Conservation (phyloP, 2,329 filamentous ascomycete genomes). For the Monascus ruber region DNA sequence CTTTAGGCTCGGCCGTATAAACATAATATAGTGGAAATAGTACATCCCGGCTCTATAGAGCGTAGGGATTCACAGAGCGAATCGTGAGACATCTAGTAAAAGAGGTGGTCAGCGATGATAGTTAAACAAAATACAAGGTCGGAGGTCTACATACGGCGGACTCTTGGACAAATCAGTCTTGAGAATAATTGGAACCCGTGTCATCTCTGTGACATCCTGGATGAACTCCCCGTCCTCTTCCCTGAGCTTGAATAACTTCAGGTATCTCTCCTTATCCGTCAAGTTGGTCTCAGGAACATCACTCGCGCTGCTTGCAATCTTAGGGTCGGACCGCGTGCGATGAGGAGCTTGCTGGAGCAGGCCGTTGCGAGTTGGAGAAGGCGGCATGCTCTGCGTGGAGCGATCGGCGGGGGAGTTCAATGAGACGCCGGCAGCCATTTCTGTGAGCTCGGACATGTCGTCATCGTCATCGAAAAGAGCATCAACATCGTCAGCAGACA, state of each 20-base stretch:
- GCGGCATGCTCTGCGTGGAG: slow-evolving; percentile 88
- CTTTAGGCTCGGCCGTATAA: background rate
- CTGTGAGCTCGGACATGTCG: slow-evolving; percentile 76
- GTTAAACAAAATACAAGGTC: background rate
- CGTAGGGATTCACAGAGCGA: slow-evolving; percentile 41
- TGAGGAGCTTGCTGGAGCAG: slow-evolving; percentile 59
- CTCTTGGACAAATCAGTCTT: slow-evolving; percentile 98
- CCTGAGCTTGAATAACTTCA: slow-evolving; percentile 76
- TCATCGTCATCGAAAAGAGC: slow-evolving; percentile 93
- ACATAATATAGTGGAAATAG: background rate
- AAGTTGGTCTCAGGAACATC: slow-evolving; percentile 69
- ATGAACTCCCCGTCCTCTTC: slow-evolving; percentile 94
- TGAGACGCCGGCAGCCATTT: slow-evolving; percentile 83
- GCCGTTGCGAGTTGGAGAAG: slow-evolving; percentile 70
- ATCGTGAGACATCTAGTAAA: slow-evolving; percentile 36
- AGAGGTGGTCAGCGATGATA: slow-evolving; percentile 9
- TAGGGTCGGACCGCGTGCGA: slow-evolving; percentile 88
- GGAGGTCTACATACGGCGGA: slow-evolving; percentile 70
- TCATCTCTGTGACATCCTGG: slow-evolving; percentile 97
- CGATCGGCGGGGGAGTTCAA: slow-evolving; percentile 61
- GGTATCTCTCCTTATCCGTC: slow-evolving; percentile 91
- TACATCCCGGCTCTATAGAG: slow-evolving; percentile 23
- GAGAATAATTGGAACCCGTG: slow-evolving; percentile 88
- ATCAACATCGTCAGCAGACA: slow-evolving; percentile 84
- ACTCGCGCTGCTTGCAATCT: slow-evolving; percentile 55